Evolutionary conservation across 1,139 yeast genomes (phyloP).

Genomic region (Geotrichum aggregatum): DNA sequence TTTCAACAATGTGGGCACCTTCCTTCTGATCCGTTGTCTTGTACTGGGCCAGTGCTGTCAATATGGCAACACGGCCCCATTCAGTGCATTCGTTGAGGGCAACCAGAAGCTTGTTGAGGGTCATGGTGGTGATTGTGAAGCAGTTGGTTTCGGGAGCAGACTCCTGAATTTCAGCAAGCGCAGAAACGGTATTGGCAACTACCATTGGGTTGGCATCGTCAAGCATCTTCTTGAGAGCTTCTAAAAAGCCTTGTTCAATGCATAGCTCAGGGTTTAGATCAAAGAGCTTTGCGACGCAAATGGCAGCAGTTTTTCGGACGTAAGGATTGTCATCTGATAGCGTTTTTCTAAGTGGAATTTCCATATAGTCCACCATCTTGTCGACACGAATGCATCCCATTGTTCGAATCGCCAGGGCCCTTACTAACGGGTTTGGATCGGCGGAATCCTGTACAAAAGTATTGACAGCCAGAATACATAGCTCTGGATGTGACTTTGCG

Average conservation of each 20-base stretch:
- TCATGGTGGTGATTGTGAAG: constrained; percentile 43
- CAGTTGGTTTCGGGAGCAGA: constrained; percentile 54
- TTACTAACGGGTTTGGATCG: constrained; percentile 92
- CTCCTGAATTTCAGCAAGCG: constrained; percentile 77
- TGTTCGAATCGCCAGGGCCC: constrained; percentile 95
- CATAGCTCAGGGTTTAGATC: constrained; percentile 80
- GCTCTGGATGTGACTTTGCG: constrained; percentile 93
- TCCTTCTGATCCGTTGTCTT: constrained; percentile 54
- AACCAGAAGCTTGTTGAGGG: constrained; percentile 62
- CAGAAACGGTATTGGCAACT: constrained; percentile 79
- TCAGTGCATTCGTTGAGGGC: constrained; percentile 97
- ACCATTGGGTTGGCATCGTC: constrained; percentile 95
- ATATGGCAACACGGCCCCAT: constrained; percentile 94
- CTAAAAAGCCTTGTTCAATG: constrained; percentile 80
- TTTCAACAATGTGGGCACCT: constrained; percentile 80
- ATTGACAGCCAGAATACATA: constrained; percentile 92
- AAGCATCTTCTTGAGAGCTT: constrained; percentile 61
- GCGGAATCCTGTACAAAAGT: constrained; percentile 93
- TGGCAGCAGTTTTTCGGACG: constrained; percentile 95
- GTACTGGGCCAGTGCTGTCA: constrained; percentile 76
- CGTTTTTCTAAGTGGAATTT: constrained; percentile 80
- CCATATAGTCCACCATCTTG: constrained; percentile 92
- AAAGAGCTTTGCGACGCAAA: constrained; percentile 92
- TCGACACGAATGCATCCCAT: constrained; percentile 98
- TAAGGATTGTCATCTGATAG: constrained; percentile 91